Evolutionary conservation across 2,329 filamentous ascomycete species (phyloP).

Genomic region (Elsinoe perseae): DNA sequence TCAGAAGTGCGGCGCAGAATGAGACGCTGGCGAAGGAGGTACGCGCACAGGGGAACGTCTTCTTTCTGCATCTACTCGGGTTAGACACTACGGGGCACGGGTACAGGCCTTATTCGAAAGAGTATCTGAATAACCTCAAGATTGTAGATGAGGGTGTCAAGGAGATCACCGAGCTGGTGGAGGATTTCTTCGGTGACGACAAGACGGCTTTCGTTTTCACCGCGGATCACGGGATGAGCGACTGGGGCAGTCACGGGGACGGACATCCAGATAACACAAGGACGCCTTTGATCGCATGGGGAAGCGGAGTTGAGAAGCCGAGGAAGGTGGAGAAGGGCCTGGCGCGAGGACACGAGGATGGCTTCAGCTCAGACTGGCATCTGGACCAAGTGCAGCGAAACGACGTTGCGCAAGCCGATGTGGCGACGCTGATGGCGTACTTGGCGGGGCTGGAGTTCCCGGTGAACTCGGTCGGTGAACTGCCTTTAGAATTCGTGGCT

Average conservation of each 20-base stretch:
- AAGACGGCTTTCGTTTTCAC: constrained; percentile 95
- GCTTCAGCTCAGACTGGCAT: constrained; percentile 80
- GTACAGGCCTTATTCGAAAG: constrained; percentile 84
- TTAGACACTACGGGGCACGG: constrained; percentile 84
- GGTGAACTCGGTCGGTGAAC: constrained; percentile 89
- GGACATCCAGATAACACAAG: constrained; percentile 95
- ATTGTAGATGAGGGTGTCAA: constrained; percentile 84
- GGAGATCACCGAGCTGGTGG: constrained; percentile 71
- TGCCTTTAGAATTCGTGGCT: constrained; percentile 75
- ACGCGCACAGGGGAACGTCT: constrained; percentile 78
- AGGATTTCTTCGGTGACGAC: constrained; percentile 72
- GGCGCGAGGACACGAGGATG: constrained; percentile 78
- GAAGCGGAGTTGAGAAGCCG: constrained; percentile 78
- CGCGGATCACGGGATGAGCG: constrained; percentile 97
- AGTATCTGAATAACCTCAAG: constrained; percentile 92
- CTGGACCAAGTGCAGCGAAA: constrained; percentile 73
- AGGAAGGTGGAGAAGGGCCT: constrained; percentile 46
- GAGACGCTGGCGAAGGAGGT: constrained; percentile 63
- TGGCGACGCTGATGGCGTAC: constrained; percentile 93
- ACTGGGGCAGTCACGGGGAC: constrained; percentile 98
- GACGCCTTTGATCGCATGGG: constrained; percentile 88
- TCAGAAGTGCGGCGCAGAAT: constrained; percentile 71
- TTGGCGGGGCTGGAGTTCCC: constrained; percentile 81
- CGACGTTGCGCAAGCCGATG: constrained; percentile 88
- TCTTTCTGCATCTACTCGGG: constrained; percentile 89